These are phyloP conservation scores for Pichia sp. DNA, from an alignment of 1,139 yeast genomes.

Conservation along the genomic window DNA sequence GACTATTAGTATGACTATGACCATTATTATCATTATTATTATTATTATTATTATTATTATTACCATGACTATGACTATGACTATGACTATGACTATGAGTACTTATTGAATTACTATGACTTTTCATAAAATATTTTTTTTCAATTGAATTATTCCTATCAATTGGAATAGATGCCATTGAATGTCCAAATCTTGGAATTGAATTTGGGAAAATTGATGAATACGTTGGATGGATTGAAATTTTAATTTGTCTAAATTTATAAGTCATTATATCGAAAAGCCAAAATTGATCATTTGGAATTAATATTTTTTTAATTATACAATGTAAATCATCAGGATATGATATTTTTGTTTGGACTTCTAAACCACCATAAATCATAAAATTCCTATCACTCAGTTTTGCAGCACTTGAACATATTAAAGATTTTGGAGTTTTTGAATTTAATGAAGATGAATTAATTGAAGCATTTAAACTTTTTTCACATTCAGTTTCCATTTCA, in stretches of 20 bases:
- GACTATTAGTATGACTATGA: not conserved
- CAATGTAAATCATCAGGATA: conserved; percentile 29
- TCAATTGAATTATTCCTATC: conserved; percentile 12
- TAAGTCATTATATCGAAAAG: conserved; percentile 35
- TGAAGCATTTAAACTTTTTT: no score
- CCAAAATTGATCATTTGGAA: conserved; percentile 36
- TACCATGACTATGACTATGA: not conserved
- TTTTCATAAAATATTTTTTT: not conserved
- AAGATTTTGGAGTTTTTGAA: conserved; percentile 34
- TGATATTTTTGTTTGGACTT: conserved; percentile 30
- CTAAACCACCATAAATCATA: conserved; percentile 43
- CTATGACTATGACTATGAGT: not conserved
- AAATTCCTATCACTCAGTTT: conserved; percentile 36
- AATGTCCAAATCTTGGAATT: conserved; percentile 43
- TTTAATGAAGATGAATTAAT: conserved; percentile 3
- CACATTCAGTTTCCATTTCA: no score
- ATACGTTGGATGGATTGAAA: conserved; percentile 37
- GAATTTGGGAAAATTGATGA: conserved; percentile 33
- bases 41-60: no score
- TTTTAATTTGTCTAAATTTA: conserved; percentile 33
- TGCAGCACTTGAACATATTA: conserved; percentile 34
- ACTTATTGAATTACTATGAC: no score
- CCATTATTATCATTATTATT: no score
- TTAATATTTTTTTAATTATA: conserved; percentile 31
- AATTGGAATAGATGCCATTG: conserved; percentile 30